Conservation (phyloP, 202 grass and related monocot species). For the Hordeum pubiflorum region DNA sequence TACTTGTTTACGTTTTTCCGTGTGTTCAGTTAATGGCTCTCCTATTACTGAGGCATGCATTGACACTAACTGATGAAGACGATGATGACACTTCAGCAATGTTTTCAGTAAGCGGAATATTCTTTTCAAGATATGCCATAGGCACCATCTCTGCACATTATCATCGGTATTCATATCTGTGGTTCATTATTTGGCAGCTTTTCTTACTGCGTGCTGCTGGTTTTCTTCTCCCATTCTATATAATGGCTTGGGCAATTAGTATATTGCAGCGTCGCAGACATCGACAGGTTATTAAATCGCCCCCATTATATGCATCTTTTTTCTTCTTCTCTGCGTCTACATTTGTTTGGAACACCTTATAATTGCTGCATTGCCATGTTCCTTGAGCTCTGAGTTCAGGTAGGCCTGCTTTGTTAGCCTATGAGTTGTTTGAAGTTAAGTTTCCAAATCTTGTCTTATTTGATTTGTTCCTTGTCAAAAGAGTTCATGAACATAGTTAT, state of each 20-base stretch:
- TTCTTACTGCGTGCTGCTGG: slow-evolving; percentile 83
- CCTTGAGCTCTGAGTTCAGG: neutral
- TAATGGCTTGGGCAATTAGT: slow-evolving; percentile 91
- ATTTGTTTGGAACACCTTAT: slow-evolving; percentile 3
- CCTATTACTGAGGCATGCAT: slow-evolving; percentile 78
- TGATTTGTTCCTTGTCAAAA: neutral
- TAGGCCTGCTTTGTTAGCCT: neutral
- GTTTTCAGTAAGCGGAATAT: slow-evolving; percentile 62
- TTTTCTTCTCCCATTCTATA: slow-evolving; percentile 93
- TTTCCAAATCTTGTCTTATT: neutral
- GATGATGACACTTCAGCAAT: slow-evolving; percentile 70
- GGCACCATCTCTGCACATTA: neutral
- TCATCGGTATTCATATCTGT: slow-evolving; percentile 18
- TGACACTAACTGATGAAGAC: slow-evolving; percentile 83
- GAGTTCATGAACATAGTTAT: neutral
- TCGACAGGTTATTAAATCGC: slow-evolving; percentile 51
- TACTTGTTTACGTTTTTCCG: neutral
- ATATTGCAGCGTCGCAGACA: slow-evolving; percentile 76
- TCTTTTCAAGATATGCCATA: slow-evolving; percentile 22
- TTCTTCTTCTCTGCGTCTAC: neutral
- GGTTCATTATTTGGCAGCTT: slow-evolving; percentile 40
- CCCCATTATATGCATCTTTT: neutral
- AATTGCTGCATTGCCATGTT: neutral
- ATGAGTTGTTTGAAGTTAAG: neutral
- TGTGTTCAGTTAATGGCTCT: slow-evolving; percentile 76